Conservation (phyloP, 495 filamentous ascomycete species). For the Annulohypoxylon nitens region DNA sequence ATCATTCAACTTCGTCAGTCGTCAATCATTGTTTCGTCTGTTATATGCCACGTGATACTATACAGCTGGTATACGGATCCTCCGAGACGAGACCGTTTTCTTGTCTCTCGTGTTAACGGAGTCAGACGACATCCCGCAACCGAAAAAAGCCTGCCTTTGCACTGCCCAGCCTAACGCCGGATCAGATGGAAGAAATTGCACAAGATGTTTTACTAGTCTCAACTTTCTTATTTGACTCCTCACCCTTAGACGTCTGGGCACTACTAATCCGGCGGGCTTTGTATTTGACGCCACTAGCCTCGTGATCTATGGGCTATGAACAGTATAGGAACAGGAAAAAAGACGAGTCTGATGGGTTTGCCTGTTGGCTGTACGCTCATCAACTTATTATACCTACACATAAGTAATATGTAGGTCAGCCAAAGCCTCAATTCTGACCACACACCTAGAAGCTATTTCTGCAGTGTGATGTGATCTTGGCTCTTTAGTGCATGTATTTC, state of each 20-base stretch:
- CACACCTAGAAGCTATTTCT: neutral
- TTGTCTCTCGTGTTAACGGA: neutral
- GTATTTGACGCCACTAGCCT: neutral
- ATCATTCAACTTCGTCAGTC: neutral
- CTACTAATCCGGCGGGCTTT: neutral
- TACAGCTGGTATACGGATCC: neutral
- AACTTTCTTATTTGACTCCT: neutral
- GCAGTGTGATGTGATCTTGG: neutral
- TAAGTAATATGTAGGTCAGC: neutral
- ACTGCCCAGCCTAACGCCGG: constrained; percentile 4
- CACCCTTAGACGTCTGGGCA: neutral
- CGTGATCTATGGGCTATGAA: neutral
- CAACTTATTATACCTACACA: neutral
- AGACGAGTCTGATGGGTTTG: neutral
- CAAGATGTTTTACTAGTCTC: neutral
- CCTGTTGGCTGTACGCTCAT: neutral
- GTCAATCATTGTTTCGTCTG: neutral
- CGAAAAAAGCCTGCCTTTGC: constrained; percentile 3
- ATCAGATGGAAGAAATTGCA: constrained; percentile 2
- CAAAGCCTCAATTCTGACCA: neutral
- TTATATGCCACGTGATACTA: neutral
- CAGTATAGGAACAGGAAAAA: neutral
- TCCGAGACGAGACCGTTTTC: constrained; percentile 4
- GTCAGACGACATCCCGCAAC: constrained; percentile 5
- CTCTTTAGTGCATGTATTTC: neutral